Evolutionary conservation across 805 yeast species (phyloP).

Genomic region (Candida wancherniae): DNA sequence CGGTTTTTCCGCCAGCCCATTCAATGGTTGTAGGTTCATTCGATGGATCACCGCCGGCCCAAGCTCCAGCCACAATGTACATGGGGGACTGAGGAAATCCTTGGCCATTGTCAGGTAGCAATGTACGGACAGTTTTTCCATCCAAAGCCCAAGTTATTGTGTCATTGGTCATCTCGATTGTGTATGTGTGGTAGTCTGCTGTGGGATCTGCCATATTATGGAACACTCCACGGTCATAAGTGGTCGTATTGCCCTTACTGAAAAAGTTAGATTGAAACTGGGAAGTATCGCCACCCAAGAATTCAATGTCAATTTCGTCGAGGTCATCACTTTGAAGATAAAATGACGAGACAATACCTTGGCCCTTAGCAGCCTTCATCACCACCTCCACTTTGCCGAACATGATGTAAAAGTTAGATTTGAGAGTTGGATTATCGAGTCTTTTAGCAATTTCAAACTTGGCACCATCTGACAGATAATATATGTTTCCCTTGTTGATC

Average conservation of each 20-base stretch:
- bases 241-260: conserved; percentile 71
- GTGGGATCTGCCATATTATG: conserved; percentile 55
- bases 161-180: conserved; percentile 78
- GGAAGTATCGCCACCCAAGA: conserved; percentile 74
- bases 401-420: conserved; percentile 80
- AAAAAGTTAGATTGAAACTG: conserved; percentile 78
- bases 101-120: conserved; percentile 45
- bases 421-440: conserved; percentile 73
- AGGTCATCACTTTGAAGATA: conserved; percentile 77
- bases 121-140: conserved; percentile 62
- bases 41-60: conserved; percentile 48
- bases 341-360: conserved; percentile 76
- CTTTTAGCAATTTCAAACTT: conserved; percentile 53
- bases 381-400: conserved; percentile 78
- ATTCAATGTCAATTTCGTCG: conserved; percentile 87
- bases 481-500: conserved; percentile 33
- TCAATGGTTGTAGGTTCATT: conserved; percentile 21
- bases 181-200: conserved; percentile 66
- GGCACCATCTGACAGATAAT: conserved; percentile 53
- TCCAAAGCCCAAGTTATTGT: conserved; percentile 67
- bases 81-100: conserved; percentile 94
- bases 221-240: conserved; percentile 77
- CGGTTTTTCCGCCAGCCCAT: conserved; percentile 24
- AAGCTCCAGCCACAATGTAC: conserved; percentile 38
- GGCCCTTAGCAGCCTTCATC: conserved; percentile 69